These are phyloP conservation scores for Dacryopinax spathularia DNA, from an alignment of 768 basidiomycete genomes.

Conservation along the genomic window DNA sequence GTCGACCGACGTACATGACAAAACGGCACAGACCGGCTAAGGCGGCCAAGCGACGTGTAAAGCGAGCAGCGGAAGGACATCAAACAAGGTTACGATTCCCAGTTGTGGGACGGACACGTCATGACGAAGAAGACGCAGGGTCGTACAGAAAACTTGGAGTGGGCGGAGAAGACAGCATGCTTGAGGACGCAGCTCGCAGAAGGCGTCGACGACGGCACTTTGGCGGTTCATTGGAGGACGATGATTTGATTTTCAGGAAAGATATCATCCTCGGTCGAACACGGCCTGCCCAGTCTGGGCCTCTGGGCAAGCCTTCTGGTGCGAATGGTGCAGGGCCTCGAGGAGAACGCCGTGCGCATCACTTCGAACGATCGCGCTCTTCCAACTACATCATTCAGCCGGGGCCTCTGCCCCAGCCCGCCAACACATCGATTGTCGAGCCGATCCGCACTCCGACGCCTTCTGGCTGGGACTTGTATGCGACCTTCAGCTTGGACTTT, in stretches of 20 bases:
- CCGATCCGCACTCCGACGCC: not conserved
- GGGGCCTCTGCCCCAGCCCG: not conserved
- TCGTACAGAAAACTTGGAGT: not conserved
- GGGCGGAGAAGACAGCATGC: not conserved
- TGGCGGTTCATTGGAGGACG: not conserved
- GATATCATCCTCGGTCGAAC: not conserved
- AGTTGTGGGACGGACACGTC: not conserved
- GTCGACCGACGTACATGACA: conserved; percentile 27
- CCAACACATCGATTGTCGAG: not conserved
- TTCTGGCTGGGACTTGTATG: conserved; percentile 7
- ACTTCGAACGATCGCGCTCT: not conserved
- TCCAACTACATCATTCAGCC: conserved; percentile 2
- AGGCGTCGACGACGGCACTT: not conserved
- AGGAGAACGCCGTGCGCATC: no score
- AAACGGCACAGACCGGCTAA: conserved; percentile 13
- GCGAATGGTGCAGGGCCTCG: no score
- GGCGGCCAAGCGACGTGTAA: conserved; percentile 13
- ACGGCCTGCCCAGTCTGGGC: not conserved
- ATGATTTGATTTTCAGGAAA: not conserved
- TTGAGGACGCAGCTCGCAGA: not conserved
- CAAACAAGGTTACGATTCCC: not conserved
- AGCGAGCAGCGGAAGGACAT: conserved; percentile 6
- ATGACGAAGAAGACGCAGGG: not conserved
- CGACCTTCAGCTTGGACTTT: conserved; percentile 32
- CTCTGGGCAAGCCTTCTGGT: no score